A percentile compares a stretch with the other conserved stretches of the same genome.
Conservation (phyloP, 2,329 filamentous ascomycete species). For the Chlorencoelia australis region DNA sequence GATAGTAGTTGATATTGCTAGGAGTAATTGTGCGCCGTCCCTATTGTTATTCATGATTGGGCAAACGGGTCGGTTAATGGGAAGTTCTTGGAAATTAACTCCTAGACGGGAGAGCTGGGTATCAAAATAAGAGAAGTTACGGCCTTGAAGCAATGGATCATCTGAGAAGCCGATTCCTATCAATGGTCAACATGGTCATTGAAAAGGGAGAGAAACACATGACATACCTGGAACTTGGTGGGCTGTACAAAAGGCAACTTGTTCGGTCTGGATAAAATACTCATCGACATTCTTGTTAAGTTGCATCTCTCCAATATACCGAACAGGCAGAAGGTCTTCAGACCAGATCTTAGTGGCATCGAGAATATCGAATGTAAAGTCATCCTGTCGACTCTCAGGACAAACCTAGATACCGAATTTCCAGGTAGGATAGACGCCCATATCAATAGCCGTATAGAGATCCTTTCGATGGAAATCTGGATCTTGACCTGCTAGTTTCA, state of each 20-base stretch:
- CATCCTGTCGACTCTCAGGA: constrained; percentile 54
- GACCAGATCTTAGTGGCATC: constrained; percentile 84
- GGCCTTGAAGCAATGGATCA: constrained; percentile 63
- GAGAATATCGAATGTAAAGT: constrained; percentile 62
- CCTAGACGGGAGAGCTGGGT: constrained; percentile 63
- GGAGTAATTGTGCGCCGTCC: constrained; percentile 70
- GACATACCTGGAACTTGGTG: constrained; percentile 73
- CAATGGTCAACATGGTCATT: neutral
- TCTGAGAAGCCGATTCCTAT: constrained; percentile 64
- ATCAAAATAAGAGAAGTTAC: constrained; percentile 59
- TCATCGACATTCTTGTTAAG: constrained; percentile 74
- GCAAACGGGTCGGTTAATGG: constrained; percentile 66
- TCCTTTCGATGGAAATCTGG: constrained; percentile 78
- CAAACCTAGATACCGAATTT: constrained; percentile 75
- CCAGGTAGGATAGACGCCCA: constrained; percentile 63
- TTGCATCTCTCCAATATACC: constrained; percentile 70
- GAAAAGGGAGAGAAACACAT: constrained; percentile 31
- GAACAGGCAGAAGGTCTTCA: constrained; percentile 63
- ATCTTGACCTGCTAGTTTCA: constrained; percentile 53
- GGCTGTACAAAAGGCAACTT: constrained; percentile 71
- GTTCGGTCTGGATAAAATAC: constrained; percentile 74
- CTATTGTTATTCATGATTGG: constrained; percentile 69
- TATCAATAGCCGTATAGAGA: constrained; percentile 63
- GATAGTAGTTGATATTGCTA: constrained; percentile 70
- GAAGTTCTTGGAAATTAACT: constrained; percentile 66